Evolutionary conservation across 2,329 filamentous ascomycete species (phyloP).

Genomic region (Trichoderma sp.): DNA sequence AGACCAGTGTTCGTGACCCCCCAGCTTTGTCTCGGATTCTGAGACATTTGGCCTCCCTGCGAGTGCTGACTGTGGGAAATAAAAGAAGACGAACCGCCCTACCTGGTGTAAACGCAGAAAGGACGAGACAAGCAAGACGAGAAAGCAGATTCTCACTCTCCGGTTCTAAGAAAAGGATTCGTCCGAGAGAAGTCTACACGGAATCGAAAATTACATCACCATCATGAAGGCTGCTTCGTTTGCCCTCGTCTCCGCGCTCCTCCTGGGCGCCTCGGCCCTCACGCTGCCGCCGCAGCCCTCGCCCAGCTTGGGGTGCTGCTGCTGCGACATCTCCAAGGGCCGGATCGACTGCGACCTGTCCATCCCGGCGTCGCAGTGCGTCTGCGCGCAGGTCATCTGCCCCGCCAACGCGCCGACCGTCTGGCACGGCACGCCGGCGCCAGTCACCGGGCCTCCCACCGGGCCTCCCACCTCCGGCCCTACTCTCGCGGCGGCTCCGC

Average conservation of each 20-base stretch:
- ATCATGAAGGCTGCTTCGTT: conserved; percentile 30
- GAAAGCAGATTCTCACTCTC: background rate
- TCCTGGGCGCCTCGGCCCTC: conserved; percentile 34
- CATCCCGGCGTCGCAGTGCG: conserved; percentile 33
- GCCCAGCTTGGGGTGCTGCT: conserved; percentile 38
- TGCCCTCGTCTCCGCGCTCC: conserved; percentile 9
- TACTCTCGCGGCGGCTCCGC: too few relatives aligned
- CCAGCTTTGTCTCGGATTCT: background rate
- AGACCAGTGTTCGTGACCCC: background rate
- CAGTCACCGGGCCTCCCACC: background rate
- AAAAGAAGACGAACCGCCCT: conserved; percentile 10
- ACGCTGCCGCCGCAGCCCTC: conserved; percentile 29
- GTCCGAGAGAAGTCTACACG: background rate
- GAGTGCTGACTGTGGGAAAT: background rate
- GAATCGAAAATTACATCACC: background rate
- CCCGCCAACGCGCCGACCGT: conserved; percentile 33
- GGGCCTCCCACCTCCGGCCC: background rate
- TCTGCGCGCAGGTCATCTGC: conserved; percentile 36
- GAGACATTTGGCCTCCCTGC: conserved; percentile 1
- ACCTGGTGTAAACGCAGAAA: background rate
- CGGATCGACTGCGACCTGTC: conserved; percentile 36
- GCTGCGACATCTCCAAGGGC: conserved; percentile 37
- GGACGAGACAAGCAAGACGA: background rate
- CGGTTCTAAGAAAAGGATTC: background rate
- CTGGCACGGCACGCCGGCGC: conserved; percentile 10